phyloP scores from a whole-genome alignment of 148 eudicot species.

The Suaeda aralocaspica region DNA sequence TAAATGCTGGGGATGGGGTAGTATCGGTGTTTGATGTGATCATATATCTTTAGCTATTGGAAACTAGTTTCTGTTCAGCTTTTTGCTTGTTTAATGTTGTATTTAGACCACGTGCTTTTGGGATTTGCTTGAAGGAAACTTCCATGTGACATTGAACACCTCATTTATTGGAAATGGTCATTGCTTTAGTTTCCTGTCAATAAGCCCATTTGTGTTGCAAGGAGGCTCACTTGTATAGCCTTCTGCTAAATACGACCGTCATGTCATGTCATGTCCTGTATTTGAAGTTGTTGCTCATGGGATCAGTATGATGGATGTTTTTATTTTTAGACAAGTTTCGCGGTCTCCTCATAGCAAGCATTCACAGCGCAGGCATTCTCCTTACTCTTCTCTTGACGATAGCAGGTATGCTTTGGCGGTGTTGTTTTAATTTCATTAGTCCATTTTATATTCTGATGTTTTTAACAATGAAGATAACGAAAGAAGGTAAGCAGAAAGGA shows the following conservation, averaged over 20 bases:
- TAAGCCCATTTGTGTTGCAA: conserved; percentile 1
- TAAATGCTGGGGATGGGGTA: neutral
- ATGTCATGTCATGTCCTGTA: conserved; percentile 29
- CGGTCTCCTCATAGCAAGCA: conserved; percentile 97
- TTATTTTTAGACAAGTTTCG: conserved; percentile 89
- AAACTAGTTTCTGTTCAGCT: neutral
- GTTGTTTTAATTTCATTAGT: conserved; percentile 19
- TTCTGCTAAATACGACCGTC: conserved; percentile 33
- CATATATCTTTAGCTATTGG: neutral
- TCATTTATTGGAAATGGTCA: neutral
- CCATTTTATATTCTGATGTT: conserved; percentile 10
- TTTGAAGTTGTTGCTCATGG: conserved; percentile 45
- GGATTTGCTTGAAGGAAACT: neutral
- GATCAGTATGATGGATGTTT: conserved; percentile 78
- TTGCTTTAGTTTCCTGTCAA: conserved; percentile 7
- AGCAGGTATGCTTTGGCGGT: conserved; percentile 54
- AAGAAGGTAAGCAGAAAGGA: neutral
- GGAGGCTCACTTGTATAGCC: conserved; percentile 13
- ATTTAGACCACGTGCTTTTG: conserved; percentile 1
- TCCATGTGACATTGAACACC: neutral
- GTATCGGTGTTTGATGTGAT: neutral
- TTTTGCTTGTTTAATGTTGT: neutral
- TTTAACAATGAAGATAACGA: neutral
- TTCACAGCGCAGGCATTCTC: conserved; percentile 97
- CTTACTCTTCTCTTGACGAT: conserved; percentile 86